Base-by-base conservation (phyloP, 345 rosid genomes). In the Lagerstroemia speciosa region DNA sequence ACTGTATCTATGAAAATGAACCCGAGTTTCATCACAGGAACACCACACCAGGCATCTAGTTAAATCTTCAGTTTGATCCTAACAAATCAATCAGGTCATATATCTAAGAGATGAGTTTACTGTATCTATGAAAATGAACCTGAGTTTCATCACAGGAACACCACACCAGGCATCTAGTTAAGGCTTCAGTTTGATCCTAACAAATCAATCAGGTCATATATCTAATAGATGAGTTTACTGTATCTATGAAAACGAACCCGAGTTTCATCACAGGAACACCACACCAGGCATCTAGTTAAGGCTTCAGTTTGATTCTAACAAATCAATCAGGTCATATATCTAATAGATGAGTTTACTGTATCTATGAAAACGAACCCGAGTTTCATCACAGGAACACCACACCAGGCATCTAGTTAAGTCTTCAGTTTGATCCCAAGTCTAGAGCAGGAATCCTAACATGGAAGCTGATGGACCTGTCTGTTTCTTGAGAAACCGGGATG, bases 401-500 rank as follows among this genome's bases (percentile, higher is more conserved):
- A n/a, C 53, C 53, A 3, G 53, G 24, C 22, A 15, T 17, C 6
- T 3, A 20, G 17, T 48, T 36, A 45, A 65, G 8, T 26, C 22
- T 58, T 74, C 71, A 76, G 46, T 68, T 60, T 19, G 90, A 81
- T 5, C 97, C 94, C 0, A 90, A 90, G 46, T 94, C 93, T 26
- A 89, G 79, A 30, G 91, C 90, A 9, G 98, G 98, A 69, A 91
- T 87, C 72, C 97, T 85, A 74, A 96, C 91, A 75, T 91, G 93
- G 41, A 91, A 75, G 79, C 97, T 91, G 78, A 93, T 86, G 0
- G 97, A 86, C 79, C 86, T 91, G 73, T 93, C 98, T 0, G 90
- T 85, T 71, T 84, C 92, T 67, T 71, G 92, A 0, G 98, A 83
- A 3, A 92, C 96, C 0, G 92, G 91, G 75, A 91, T 69, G 83